These are phyloP conservation scores for Allium cepa DNA, from an alignment of 106 monocot species.

Conservation along the genomic window DNA sequence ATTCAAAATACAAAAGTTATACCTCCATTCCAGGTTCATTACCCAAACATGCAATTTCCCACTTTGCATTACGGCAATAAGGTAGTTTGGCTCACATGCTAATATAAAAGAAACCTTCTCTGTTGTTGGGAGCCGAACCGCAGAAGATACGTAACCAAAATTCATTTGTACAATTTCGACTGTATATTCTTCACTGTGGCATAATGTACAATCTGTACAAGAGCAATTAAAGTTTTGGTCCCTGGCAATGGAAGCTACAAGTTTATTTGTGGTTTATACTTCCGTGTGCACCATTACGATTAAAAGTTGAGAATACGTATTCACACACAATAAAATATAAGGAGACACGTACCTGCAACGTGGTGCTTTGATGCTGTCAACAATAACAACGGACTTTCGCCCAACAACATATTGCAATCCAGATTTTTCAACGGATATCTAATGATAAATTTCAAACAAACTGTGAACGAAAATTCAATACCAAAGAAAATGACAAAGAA, in stretches of 20 bases:
- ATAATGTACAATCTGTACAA: conserved; percentile 50
- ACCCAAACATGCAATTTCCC: conserved; percentile 72
- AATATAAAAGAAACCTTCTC: conserved; percentile 45
- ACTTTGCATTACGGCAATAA: conserved; percentile 56
- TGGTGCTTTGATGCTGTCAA: conserved; percentile 61
- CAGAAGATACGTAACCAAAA: conserved; percentile 66
- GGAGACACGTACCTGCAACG: conserved; percentile 56
- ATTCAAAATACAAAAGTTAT: conserved; percentile 3
- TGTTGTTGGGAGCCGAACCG: conserved; percentile 35
- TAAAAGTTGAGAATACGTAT: neutral
- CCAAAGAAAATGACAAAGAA: no score
- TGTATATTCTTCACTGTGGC: conserved; percentile 33
- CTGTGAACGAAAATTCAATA: neutral
- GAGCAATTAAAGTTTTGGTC: conserved; percentile 47
- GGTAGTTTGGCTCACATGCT: conserved; percentile 62
- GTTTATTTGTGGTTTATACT: neutral
- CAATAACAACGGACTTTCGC: conserved; percentile 47
- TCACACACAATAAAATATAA: no score
- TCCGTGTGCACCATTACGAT: no score
- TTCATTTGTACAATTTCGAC: conserved; percentile 60
- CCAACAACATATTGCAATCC: conserved; percentile 63
- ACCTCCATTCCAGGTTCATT: conserved; percentile 82
- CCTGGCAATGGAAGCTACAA: conserved; percentile 32
- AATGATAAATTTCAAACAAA: conserved; percentile 1
- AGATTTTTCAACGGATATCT: conserved; percentile 56